Percentiles rank a stretch among this genome's conserved stretches.
phyloP scores from a whole-genome alignment of 179 eudicot genomes.

The Heliamphora pulchella region DNA sequence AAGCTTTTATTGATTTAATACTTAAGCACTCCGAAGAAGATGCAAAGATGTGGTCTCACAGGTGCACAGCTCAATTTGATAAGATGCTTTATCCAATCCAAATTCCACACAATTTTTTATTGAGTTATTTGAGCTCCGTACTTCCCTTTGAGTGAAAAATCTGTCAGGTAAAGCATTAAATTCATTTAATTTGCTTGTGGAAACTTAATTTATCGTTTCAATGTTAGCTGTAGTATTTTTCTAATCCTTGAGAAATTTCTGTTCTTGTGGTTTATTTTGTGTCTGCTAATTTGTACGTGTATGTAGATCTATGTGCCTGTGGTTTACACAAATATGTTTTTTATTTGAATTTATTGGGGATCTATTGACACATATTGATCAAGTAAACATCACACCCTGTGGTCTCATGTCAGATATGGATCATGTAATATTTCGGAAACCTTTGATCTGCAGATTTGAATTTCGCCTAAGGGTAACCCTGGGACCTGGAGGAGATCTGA shows the following conservation, averaged over 20 bases:
- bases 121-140: constrained; percentile 9
- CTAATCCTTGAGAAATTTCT: not conserved
- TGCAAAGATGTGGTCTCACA: constrained; percentile 77
- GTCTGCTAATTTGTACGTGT: not conserved
- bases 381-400: not conserved
- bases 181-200: not conserved
- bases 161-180: not conserved
- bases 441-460: constrained; percentile 48
- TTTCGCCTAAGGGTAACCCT: constrained; percentile 70
- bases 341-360: not conserved
- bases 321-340: not conserved
- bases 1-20: constrained; percentile 58
- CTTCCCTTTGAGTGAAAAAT: not conserved
- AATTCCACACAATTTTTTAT: not conserved
- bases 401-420: not conserved
- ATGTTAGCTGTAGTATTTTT: not conserved
- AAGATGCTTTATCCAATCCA: constrained; percentile 3
- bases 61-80: constrained; percentile 32
- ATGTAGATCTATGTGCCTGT: not conserved
- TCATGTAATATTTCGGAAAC: constrained; percentile 19
- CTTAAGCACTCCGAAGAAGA: constrained; percentile 84
- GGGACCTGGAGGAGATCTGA: constrained; percentile 82
- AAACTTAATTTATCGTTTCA: not conserved
- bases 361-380: constrained; percentile 7
- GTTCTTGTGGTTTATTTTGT: not conserved